Evolutionary conservation across 805 yeast genomes (phyloP).

Genomic region (Yamadazyma endophytica): DNA sequence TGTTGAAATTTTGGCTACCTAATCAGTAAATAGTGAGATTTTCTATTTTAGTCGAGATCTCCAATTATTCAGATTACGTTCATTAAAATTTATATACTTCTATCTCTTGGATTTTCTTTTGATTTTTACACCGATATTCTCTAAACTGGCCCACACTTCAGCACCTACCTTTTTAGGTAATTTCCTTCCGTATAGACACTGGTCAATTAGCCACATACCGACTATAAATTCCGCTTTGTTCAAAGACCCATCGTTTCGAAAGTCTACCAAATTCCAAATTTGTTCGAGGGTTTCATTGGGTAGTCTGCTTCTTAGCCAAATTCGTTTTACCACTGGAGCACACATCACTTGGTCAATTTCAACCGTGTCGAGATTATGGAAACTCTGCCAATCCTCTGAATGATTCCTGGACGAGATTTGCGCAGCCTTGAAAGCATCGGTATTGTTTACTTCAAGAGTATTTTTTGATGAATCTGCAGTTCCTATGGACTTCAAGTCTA

Average conservation of each 20-base stretch:
- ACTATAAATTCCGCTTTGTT: slow-evolving; percentile 80
- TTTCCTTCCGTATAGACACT: slow-evolving; percentile 89
- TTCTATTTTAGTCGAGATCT: background rate
- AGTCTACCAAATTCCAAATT: slow-evolving; percentile 72
- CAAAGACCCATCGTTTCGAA: slow-evolving; percentile 65
- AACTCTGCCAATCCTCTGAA: slow-evolving; percentile 17
- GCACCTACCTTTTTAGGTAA: slow-evolving; percentile 67
- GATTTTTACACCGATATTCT: slow-evolving; percentile 41
- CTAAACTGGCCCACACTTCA: slow-evolving; percentile 78
- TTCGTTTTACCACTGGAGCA: slow-evolving; percentile 64
- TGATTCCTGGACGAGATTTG: slow-evolving; percentile 24
- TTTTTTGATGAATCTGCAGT: slow-evolving; percentile 11
- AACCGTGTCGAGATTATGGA: slow-evolving; percentile 27
- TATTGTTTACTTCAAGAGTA: too few relatives aligned
- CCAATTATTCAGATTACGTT: background rate
- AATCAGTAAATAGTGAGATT: background rate
- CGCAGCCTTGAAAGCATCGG: slow-evolving; percentile 26
- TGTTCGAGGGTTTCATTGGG: slow-evolving; percentile 53
- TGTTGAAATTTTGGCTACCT: too few relatives aligned
- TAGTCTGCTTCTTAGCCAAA: slow-evolving; percentile 78
- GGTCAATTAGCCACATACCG: slow-evolving; percentile 99
- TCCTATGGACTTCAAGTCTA: slow-evolving; percentile 1
- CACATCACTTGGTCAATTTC: slow-evolving; percentile 36
- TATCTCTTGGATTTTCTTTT: slow-evolving; percentile 27
- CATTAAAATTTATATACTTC: background rate